A percentile compares a stretch with the other conserved stretches of the same genome.
These are phyloP conservation scores for Apophysomyces elegans DNA, from an alignment of 371 early-diverging fungal species.

Conservation along the genomic window DNA sequence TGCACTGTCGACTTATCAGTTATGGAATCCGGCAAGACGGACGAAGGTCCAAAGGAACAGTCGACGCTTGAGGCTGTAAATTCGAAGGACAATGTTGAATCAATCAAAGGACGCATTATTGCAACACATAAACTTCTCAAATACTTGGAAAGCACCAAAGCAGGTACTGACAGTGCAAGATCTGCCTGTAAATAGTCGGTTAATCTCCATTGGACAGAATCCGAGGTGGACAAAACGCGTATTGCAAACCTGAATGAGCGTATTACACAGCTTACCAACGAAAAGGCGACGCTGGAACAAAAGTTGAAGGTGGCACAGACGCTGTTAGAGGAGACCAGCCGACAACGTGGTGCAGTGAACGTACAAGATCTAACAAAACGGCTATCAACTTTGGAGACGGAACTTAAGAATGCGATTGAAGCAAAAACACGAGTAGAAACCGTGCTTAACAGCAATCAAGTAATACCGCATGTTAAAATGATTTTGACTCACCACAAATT, in stretches of 20 bases:
- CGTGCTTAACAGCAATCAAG: neutral
- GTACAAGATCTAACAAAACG: neutral
- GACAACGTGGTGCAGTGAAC: neutral
- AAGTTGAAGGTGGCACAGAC: neutral
- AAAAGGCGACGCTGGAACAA: neutral
- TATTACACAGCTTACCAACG: neutral
- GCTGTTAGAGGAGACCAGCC: neutral
- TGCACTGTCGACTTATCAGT: neutral
- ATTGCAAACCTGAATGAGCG: constrained; percentile 3
- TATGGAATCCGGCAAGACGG: neutral
- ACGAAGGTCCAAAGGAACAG: neutral
- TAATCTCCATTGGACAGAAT: neutral
- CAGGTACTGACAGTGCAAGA: neutral
- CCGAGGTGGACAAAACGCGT: constrained; percentile 1
- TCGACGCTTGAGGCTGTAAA: constrained; percentile 6
- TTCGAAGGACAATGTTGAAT: constrained; percentile 10
- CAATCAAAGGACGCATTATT: constrained; percentile 16
- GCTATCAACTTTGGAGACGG: neutral
- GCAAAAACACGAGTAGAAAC: neutral
- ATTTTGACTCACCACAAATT: neutral
- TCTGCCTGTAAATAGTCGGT: neutral
- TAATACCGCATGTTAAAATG: neutral
- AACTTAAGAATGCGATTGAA: neutral
- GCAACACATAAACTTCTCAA: constrained; percentile 11
- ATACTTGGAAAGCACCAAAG: constrained; percentile 6